Conservation (phyloP, 139 green algal genomes). For the Chlorella sp. region DNA sequence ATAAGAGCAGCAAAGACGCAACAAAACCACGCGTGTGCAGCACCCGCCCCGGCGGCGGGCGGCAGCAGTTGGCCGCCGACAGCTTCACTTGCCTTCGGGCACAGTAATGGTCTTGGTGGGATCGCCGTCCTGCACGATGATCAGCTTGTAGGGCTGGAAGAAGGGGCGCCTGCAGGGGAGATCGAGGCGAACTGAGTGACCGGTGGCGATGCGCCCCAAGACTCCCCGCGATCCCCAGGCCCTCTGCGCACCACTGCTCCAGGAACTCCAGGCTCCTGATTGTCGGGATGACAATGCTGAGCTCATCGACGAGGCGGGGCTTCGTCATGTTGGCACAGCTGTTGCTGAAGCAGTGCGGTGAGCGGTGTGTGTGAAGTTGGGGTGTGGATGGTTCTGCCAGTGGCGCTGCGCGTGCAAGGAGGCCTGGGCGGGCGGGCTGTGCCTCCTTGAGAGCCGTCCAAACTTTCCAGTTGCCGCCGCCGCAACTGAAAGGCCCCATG, state of each 20-base stretch:
- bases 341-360: too few species aligned
- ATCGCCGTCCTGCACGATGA: slow-evolving; percentile 95
- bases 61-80: not conserved
- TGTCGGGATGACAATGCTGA: slow-evolving; percentile 93
- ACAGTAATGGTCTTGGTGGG: slow-evolving; percentile 80
- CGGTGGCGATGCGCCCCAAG: not conserved
- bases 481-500: too few species aligned
- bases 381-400: too few species aligned
- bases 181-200: not conserved
- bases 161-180: slow-evolving; percentile 72
- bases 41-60: not conserved
- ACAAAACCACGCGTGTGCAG: not conserved
- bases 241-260: slow-evolving; percentile 70
- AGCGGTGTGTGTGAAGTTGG: too few species aligned
- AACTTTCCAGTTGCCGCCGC: too few species aligned
- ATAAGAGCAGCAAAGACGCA: not conserved
- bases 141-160: slow-evolving; percentile 92
- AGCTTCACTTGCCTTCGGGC: slow-evolving; percentile 49
- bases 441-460: too few species aligned
- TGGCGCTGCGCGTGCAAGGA: too few species aligned
- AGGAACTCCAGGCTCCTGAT: slow-evolving; percentile 84
- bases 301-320: not conserved
- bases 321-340: too few species aligned
- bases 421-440: too few species aligned
- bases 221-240: not conserved